Base-by-base conservation (phyloP, 2,329 filamentous ascomycete species). In the Diaporthe capsici region DNA sequence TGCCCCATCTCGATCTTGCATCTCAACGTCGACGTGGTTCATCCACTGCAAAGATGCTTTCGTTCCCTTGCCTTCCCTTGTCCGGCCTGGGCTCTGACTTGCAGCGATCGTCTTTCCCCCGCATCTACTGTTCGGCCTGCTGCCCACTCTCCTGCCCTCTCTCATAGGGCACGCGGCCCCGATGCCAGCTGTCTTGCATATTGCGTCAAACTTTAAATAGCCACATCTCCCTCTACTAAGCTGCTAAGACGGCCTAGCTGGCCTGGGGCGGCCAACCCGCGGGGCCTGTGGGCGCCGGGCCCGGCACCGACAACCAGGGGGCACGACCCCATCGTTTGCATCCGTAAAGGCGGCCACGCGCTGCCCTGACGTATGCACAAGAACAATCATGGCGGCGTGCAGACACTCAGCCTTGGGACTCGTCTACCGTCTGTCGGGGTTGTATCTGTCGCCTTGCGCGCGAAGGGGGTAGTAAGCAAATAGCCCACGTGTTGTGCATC, bases 101-200 rank as follows among this genome's bases (percentile, higher is more conserved):
- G 51, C 51, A 58, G 42, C 60, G 25, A 44, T 37, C 60, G 9
- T n/a, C 63, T 47, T 49, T 15, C 42, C 55, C 61, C 67, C 65
- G 49, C 42, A 49, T 49, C 65, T 68, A n/a, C 28, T 42, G 53
- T 28, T 7, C 34, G 65, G 63, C 31, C 67, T 57, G 58, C 42
- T 44, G 42, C n/a, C 67, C 57, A 65, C 53, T 58, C 37, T 31
- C 28, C 51, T 57, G 17, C 22, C 58, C n/a, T 28, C 31, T 67
- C 31, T 25, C 42, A 55, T 37, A 47, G 53, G 65, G 65, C 65
- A 55, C 47, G 49, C 65, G 47, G 49, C n/a, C 70, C 44, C 70
- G 39, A 60, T 75, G 75, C 75, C 75, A 76, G 71, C 75, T 76
- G 71, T 76, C 74, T 68, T 76, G 75, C 75, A 74, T 74, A 65